Base-by-base conservation (phyloP, 495 filamentous ascomycete genomes). In the Lasiosphaeria miniovina region DNA sequence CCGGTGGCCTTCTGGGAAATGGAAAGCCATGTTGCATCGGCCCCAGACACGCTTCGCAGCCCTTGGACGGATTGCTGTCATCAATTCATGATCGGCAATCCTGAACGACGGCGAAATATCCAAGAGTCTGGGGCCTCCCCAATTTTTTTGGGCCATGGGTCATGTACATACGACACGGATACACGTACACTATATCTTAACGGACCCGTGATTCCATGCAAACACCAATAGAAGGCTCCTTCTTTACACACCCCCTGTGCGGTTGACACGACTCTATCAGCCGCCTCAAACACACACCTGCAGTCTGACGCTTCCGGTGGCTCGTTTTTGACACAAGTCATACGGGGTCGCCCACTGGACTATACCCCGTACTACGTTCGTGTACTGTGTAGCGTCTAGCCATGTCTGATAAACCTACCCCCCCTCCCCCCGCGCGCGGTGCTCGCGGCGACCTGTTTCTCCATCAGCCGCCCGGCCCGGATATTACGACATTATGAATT, bases 61-160 rank as follows among this genome's bases (percentile, higher is more conserved):
- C 36, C 40, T 43, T 32, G 40, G 45, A 50, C 45, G 31, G 31
- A n/a, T 46, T 50, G 55, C 45, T 46, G 45, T 45, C 6, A 40
- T 50, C 12, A 24, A 51, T 57, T 50, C 45, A 49, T 15, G 55
- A 57, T 57, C 55, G 38, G 43, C 55, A 32, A 50, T 38, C 34
- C 45, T 35, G 24, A 41, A 49, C 36, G 41, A 57, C 41, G 54
- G 41, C 54, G 54, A 57, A 57, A 57, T 43, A 17, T 57, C 40
- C 15, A 49, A 8, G 41, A 45, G 38, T 12, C 38, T 41, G 38
- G 38, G 38, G 12, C 12, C 38, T 41, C 38, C 38, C 38, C 24
- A 24, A 24, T 24, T 24, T 24, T 24, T 24, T 24, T 24, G 24
- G 24, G 24, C 24, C 24, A 24, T 24, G 24, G 24, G 24, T 2